Evolutionary conservation across 2,329 filamentous ascomycete genomes (phyloP).

Genomic region (Arthrobotrys pseudoclavata): DNA sequence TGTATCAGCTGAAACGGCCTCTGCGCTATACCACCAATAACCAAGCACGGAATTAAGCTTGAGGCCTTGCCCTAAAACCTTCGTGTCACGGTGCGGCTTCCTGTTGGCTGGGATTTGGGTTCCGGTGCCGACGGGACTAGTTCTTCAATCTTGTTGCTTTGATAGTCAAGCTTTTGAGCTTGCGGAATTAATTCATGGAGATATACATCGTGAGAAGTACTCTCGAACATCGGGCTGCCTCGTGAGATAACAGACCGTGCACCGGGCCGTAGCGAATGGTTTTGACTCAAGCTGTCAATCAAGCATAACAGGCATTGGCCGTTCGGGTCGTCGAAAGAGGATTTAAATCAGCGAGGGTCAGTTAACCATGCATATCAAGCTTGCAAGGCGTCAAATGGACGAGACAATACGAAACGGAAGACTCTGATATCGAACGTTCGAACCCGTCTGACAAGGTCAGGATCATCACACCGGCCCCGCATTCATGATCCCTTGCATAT

Average conservation of each 20-base stretch:
- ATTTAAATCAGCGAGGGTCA: background rate
- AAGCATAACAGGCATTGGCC: background rate
- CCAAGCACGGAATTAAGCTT: slow-evolving; percentile 10
- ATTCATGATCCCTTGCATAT: background rate
- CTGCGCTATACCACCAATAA: background rate
- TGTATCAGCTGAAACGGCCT: slow-evolving; percentile 4
- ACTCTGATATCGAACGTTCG: background rate
- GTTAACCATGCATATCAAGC: background rate
- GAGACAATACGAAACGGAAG: slow-evolving; percentile 15
- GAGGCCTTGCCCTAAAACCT: background rate
- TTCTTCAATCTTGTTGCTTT: background rate
- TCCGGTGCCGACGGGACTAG: background rate
- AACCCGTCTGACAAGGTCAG: background rate
- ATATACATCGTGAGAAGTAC: slow-evolving; percentile 20
- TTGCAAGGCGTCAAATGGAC: slow-evolving; percentile 9
- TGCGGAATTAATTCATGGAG: background rate
- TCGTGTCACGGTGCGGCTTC: slow-evolving; percentile 1
- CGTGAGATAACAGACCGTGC: slow-evolving; percentile 16
- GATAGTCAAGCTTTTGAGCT: background rate
- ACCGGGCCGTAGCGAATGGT: slow-evolving; percentile 25
- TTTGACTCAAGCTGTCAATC: slow-evolving; percentile 7
- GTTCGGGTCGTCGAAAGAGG: background rate
- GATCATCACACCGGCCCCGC: background rate
- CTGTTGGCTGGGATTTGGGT: slow-evolving; percentile 8
- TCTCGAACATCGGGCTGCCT: background rate